Percentiles rank a stretch among this genome's conserved stretches.
These are phyloP conservation scores for Ascochyta clinopodiicola DNA, from an alignment of 2,329 filamentous ascomycete genomes.

Conservation along the genomic window DNA sequence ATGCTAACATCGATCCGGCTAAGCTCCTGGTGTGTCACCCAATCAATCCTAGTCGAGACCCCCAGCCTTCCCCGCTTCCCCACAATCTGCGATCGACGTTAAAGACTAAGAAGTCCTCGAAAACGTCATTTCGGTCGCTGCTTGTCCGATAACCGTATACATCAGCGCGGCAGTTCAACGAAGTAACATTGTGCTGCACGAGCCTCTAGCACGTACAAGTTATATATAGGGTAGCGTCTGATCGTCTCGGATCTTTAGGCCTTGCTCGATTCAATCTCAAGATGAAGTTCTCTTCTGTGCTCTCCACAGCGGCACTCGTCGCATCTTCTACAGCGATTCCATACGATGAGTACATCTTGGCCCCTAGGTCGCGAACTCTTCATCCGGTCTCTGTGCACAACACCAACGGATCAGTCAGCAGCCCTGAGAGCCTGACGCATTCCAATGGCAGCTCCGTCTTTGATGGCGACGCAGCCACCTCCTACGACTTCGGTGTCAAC, in stretches of 20 bases:
- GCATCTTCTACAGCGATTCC: slow-evolving; percentile 18
- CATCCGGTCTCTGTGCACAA: slow-evolving; percentile 44
- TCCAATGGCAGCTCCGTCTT: slow-evolving; percentile 44
- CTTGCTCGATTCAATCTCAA: neutral
- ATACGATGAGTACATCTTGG: slow-evolving; percentile 53
- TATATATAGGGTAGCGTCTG: neutral
- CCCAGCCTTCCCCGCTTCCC: slow-evolving; percentile 9
- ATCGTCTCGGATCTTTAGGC: neutral
- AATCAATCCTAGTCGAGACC: neutral
- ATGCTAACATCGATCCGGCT: neutral
- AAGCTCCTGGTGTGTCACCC: neutral
- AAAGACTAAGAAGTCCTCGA: neutral
- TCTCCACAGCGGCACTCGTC: slow-evolving; percentile 1
- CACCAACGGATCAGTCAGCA: slow-evolving; percentile 49
- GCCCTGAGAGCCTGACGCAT: slow-evolving; percentile 42
- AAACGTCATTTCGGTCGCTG: slow-evolving; percentile 15
- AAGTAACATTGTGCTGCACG: neutral
- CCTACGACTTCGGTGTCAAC: slow-evolving; percentile 53
- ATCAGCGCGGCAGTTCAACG: slow-evolving; percentile 2
- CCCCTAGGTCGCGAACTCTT: slow-evolving; percentile 46
- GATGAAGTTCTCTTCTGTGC: neutral
- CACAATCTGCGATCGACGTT: slow-evolving; percentile 6
- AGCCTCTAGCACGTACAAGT: neutral
- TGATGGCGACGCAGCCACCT: slow-evolving; percentile 45
- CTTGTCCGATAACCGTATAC: slow-evolving; percentile 4